Base-by-base conservation (phyloP, 75 land plant genomes). In the Pinus taeda region DNA sequence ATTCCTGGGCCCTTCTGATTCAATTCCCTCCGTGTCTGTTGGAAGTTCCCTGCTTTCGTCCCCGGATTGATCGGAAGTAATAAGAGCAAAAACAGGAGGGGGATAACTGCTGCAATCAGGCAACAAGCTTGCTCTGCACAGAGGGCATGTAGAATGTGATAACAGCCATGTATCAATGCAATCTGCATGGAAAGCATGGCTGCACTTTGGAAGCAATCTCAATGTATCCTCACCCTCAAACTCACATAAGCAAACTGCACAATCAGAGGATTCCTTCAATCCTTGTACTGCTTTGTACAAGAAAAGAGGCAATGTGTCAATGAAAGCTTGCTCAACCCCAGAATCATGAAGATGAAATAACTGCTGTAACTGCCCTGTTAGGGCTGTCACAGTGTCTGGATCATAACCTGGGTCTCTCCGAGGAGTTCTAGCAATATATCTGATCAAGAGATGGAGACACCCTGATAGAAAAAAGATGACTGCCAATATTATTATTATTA, bases 101-200 rank as follows among this genome's bases (percentile, higher is more conserved):
- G 79, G 75, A 15, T 36, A 49, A 29, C 66, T 33, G 55, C 69
- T 73, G 42, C 62, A 69, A 72, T 92, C 94, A 3, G 87, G 92
- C 74, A 62, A 78, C 77, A 85, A 49, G 57, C 83, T 81, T 15
- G 87, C 66, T 71, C 92, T 57, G 55, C 92, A 90, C 17, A 88
- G 81, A 2, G 90, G 92, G 79, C 93, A 90, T 7, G 88, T 86
- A 39, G 93, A 88, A 77, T 90, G 85, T 4, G 92, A 90, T 29
- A 88, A 69, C 57, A 90, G 82, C 91, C 92, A 90, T 6, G 90
- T 88, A 63, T 90, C 92, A 7, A 90, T 90, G 75, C 92, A 90
- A 1, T 85, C 87, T 65, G 86, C 53, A 67, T 90, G 92, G 78
- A 90, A 90, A 63, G 91, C 92, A 75, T 90, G 92, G 74, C 85